A percentile compares a stretch with the other conserved stretches of the same genome.
Conservation (phyloP, 768 basidiomycete genomes). For the Tubosaeta sp. region DNA sequence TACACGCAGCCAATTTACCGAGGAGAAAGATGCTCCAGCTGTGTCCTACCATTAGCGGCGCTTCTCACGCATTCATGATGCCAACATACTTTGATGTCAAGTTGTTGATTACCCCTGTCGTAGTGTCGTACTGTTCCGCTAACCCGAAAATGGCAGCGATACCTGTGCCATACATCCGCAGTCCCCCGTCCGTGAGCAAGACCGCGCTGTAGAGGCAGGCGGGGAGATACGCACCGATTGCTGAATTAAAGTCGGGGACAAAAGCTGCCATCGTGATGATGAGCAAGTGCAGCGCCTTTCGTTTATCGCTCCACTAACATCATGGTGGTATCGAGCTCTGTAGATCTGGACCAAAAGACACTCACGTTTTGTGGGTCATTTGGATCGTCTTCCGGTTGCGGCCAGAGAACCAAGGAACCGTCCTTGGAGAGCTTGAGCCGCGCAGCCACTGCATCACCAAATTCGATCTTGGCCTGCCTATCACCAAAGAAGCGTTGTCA, state of each 20-base stretch:
- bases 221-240: constrained; percentile 35
- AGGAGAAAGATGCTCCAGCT: constrained; percentile 48
- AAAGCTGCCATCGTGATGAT: constrained; percentile 50
- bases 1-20: constrained; percentile 21
- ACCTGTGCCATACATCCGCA: constrained; percentile 25
- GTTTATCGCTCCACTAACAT: constrained; percentile 40
- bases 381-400: constrained; percentile 47
- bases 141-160: constrained; percentile 49
- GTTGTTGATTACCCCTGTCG: constrained; percentile 46
- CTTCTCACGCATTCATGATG: neutral
- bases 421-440: constrained; percentile 44
- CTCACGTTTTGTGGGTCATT: constrained; percentile 53
- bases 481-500: neutral
- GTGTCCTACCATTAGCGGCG: constrained; percentile 1
- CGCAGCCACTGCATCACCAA: constrained; percentile 43
- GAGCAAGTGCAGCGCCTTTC: constrained; percentile 44
- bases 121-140: constrained; percentile 42
- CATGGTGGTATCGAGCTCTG: neutral
- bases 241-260: constrained; percentile 52
- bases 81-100: constrained; percentile 40
- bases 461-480: constrained; percentile 47
- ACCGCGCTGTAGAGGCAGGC: neutral
- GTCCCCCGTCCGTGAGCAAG: neutral
- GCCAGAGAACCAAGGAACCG: constrained; percentile 49
- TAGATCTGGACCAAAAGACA: neutral